Base-by-base conservation (phyloP, 805 yeast genomes). In the Sporopachydermia quercuum region DNA sequence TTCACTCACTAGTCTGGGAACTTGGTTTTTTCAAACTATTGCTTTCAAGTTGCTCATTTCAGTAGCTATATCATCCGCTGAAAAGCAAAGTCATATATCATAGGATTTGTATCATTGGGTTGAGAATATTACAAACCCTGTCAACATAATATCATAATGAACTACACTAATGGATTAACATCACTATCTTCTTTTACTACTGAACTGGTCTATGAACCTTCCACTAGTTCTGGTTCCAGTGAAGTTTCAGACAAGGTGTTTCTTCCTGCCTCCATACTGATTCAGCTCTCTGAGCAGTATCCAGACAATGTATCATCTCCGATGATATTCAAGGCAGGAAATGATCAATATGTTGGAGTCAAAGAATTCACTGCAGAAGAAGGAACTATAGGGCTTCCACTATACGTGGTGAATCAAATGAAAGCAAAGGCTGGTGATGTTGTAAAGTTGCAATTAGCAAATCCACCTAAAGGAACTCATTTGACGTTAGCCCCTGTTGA, bases 331-430 rank as follows among this genome's bases (percentile, higher is more conserved):
- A 44, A 45, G 39, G 34, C 55, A 11, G 46, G 44, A 37, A 44
- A 42, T 15, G 38, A 46, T 8, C 52, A 62, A 3, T 56, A 56
- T 39, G 64, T 59, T 6, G 75, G 74, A 1, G 72, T 69, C 3
- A 57, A 61, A n/a, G 72, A 69, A 52, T 69, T 69, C 46, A 58
- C 70, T 0, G 66, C 68, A 0, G 61, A 56, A 0, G 64, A 61
- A 15, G 56, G 53, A 11, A 43, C 52, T 1, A 50, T 68, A 1
- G 43, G 49, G 2, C 42, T 71, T 4, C 73, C 76, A 0, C 43
- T 47, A n/a, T 41, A 48, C 4, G 49, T 71, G 0, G 52, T 53
- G 4, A 44, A 48, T 4, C 48, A 55, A 16, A 46, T 70, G 3
- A 49, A 45, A 1, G 36, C 57, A 2, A 33, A 43, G 4, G 19